These are phyloP conservation scores for Crithidia fasciculata DNA, from an alignment of 208 protist species.

Conservation along the genomic window DNA sequence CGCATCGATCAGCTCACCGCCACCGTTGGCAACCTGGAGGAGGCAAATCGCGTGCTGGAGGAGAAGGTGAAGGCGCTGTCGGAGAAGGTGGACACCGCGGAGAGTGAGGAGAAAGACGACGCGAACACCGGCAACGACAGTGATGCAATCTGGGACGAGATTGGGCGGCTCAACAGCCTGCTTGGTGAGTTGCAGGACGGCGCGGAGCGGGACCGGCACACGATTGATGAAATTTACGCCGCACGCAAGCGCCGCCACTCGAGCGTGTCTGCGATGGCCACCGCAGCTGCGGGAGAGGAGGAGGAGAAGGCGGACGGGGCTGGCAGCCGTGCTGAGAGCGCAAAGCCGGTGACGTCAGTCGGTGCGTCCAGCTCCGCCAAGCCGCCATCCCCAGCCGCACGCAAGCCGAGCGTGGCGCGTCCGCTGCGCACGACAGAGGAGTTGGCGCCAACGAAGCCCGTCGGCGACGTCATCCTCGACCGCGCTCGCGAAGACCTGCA, in stretches of 20 bases:
- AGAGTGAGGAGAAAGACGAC: neutral
- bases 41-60: conserved; percentile 28
- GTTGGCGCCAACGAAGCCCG: conserved; percentile 13
- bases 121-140: conserved; percentile 22
- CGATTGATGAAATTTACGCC: conserved; percentile 85
- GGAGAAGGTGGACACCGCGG: neutral
- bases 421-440: conserved; percentile 9
- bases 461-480: conserved; percentile 72
- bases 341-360: no score
- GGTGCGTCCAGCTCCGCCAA: no score
- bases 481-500: conserved; percentile 66
- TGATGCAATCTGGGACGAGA: conserved; percentile 64
- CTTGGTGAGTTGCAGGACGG: conserved; percentile 58
- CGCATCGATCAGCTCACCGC: conserved; percentile 52
- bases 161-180: conserved; percentile 56
- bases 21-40: conserved; percentile 45
- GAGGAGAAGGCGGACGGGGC: neutral
- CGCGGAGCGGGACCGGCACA: conserved; percentile 55
- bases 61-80: conserved; percentile 25
- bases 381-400: neutral
- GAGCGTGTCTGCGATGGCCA: neutral
- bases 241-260: conserved; percentile 58
- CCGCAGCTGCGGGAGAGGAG: neutral
- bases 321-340: no score
- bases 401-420: conserved; percentile 9